Base-by-base conservation (phyloP, 2,329 filamentous ascomycete species). In the Tolypocladium nubicola region DNA sequence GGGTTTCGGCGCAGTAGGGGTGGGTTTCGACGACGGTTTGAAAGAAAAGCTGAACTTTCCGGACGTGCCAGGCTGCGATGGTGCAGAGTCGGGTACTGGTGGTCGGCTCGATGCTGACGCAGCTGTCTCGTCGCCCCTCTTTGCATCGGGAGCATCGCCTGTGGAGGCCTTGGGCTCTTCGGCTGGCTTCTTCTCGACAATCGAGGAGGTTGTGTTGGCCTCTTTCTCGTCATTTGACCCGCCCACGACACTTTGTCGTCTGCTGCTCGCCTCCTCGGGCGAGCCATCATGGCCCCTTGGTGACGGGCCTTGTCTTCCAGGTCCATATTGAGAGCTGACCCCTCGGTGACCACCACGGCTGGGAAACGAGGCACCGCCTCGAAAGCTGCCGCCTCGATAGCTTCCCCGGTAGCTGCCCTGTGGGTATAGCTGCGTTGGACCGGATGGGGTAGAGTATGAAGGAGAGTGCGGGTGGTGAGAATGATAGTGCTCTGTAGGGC, bases 11-110 rank as follows among this genome's bases (percentile, higher is more conserved):
- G 77, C 76, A 10, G 83, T 73, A 16, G 81, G 74, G 2, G 78
- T 72, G 9, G 79, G 74, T 63, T 86, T 86, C 13, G 78, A 80
- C 47, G 87, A 82, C 11, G 86, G 82, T 69, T 97, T 97, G 71
- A 97, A 90, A 1, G 91, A 90, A 70, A 97, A 97, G 69, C 90
- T 95, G 67, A 97, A 95, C 72, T 93, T 94, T 50, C 84, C 84
- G 56, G 76, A 74, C 1, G 73, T 70, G 19, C 70, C 70, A 4
- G 75, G 73, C 39, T 79, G 75, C 14, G 73, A 69, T 11, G 73
- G 68, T n/a, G 80, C 76, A n/a, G 81, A 76, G 6, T 81, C 79
- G 2, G 78, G 16, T 16, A 45, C 52, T 16, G 53, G 13, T 4
- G 55, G 38, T 23, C 58, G 58, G 11, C 41, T 53, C 10, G 57